A percentile compares a stretch with the other conserved stretches of the same genome.
These are phyloP conservation scores for Penicillium sp. DNA, from an alignment of 2,329 filamentous ascomycete species.

Conservation along the genomic window DNA sequence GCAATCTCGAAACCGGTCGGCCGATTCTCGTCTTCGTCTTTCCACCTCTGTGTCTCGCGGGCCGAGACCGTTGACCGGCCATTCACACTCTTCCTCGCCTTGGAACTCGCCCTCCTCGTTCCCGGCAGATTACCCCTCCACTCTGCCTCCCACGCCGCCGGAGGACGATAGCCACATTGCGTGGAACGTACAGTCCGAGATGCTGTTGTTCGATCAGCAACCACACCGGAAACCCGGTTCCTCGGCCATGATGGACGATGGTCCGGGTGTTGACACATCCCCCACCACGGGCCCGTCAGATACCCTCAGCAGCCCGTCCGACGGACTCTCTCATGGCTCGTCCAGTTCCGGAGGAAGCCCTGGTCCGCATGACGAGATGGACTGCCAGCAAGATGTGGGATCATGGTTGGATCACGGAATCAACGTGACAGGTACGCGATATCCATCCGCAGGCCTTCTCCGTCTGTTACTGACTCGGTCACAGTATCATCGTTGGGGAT, in stretches of 20 bases:
- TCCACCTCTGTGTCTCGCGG: constrained; percentile 35
- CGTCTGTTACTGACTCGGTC: constrained; percentile 4
- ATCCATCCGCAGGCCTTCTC: neutral
- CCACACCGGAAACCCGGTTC: constrained; percentile 25
- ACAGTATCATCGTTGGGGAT: constrained; percentile 38
- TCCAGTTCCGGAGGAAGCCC: constrained; percentile 32
- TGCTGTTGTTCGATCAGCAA: constrained; percentile 30
- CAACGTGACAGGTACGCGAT: constrained; percentile 34
- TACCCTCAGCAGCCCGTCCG: constrained; percentile 29
- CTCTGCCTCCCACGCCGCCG: constrained; percentile 41
- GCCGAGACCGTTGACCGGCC: constrained; percentile 28
- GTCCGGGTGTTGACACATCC: constrained; percentile 26
- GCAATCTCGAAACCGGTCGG: constrained; percentile 27
- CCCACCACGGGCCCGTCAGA: constrained; percentile 28
- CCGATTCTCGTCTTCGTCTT: constrained; percentile 29
- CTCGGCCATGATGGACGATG: constrained; percentile 28
- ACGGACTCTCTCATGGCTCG: constrained; percentile 30
- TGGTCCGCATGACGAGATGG: constrained; percentile 29
- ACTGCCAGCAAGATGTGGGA: constrained; percentile 29
- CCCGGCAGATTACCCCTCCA: constrained; percentile 31
- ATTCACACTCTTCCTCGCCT: constrained; percentile 17
- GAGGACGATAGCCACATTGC: constrained; percentile 38
- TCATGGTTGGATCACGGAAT: constrained; percentile 39
- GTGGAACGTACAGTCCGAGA: constrained; percentile 35
- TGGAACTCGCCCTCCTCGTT: constrained; percentile 24